These are phyloP conservation scores for Aspergillus olivimuriae DNA, from an alignment of 495 filamentous ascomycete species.

Conservation along the genomic window DNA sequence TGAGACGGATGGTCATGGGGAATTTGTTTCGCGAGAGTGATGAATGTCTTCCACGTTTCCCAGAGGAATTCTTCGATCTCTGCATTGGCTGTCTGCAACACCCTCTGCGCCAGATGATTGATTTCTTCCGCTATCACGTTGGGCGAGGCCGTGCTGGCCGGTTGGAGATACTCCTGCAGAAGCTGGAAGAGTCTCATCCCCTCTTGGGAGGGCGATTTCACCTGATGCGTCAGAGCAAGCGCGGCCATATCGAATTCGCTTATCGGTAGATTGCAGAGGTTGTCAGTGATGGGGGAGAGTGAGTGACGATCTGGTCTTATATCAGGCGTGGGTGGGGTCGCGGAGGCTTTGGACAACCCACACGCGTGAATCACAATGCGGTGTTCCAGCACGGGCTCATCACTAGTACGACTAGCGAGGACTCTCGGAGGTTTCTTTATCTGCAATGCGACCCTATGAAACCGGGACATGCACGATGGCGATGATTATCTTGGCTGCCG, in stretches of 20 bases:
- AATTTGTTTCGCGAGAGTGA: constrained; percentile 3
- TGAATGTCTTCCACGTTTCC: background rate
- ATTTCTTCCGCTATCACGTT: background rate
- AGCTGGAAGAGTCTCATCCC: background rate
- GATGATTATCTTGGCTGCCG: too few species aligned
- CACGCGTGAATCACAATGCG: background rate
- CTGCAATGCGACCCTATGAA: too few species aligned
- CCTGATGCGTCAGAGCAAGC: background rate
- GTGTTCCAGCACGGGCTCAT: background rate
- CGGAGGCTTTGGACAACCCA: background rate
- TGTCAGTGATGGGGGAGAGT: background rate
- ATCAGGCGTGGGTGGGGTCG: background rate
- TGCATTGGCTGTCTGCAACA: background rate
- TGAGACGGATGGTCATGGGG: background rate
- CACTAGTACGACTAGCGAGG: background rate
- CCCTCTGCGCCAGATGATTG: background rate
- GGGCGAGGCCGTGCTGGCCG: background rate
- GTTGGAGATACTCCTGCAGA: constrained; percentile 2
- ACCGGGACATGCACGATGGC: too few species aligned
- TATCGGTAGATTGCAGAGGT: too few species aligned
- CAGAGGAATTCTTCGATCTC: background rate
- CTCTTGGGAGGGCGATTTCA: background rate
- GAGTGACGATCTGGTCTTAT: background rate
- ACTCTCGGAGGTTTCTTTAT: too few species aligned
- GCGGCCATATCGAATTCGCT: too few species aligned